A percentile compares a stretch with the other conserved stretches of the same genome.
Conservation (phyloP, 78 protist genomes). For the Dictyostelium firmibasis region DNA sequence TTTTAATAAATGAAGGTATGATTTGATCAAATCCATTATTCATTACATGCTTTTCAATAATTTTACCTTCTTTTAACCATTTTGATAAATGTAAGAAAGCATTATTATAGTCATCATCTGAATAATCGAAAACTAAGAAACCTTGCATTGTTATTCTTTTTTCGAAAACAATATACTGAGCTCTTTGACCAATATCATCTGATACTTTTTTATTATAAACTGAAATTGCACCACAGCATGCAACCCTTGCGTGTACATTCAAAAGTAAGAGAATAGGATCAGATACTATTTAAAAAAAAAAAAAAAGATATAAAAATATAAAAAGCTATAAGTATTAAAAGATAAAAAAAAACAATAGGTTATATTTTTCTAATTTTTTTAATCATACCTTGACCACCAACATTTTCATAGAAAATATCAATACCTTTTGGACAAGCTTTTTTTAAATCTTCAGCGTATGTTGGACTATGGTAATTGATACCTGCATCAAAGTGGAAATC, state of each 20-base stretch:
- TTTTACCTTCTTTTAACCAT: slow-evolving; percentile 26
- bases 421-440: slow-evolving; percentile 76
- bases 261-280: slow-evolving; percentile 53
- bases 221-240: slow-evolving; percentile 64
- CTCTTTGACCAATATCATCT: background rate
- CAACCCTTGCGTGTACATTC: slow-evolving; percentile 29
- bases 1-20: slow-evolving; percentile 21
- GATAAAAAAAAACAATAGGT: no score
- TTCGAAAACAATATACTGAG: background rate
- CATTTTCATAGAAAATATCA: slow-evolving; percentile 85
- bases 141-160: slow-evolving; percentile 73
- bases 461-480: slow-evolving; percentile 42
- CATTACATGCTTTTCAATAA: slow-evolving; percentile 24
- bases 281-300: background rate
- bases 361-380: no score
- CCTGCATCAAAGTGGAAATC: slow-evolving; percentile 57
- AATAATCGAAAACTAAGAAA: slow-evolving; percentile 28
- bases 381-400: slow-evolving; percentile 74
- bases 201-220: slow-evolving; percentile 50
- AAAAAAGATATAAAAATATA: no score
- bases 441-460: background rate
- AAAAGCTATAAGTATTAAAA: no score
- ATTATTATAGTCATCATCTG: background rate
- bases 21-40: slow-evolving; percentile 70
- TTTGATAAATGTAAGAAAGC: background rate